Base-by-base conservation (phyloP, 2,329 filamentous ascomycete species). In the Cylindrodendrum hubeiense region DNA sequence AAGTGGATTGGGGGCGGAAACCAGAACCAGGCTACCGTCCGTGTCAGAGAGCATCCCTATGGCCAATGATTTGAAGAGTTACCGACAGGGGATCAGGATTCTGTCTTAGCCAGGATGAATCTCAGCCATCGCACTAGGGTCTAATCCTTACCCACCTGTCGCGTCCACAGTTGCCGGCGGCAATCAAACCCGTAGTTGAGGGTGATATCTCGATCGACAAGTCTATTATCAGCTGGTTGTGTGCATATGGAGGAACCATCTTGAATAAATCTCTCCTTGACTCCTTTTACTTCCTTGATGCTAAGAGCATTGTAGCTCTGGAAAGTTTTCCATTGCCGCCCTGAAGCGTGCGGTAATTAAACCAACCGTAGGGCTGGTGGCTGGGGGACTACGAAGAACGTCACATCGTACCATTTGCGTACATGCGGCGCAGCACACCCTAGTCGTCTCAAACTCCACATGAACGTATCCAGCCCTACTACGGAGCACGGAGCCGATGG, bases 1-100 rank as follows among this genome's bases (percentile, higher is more conserved):
- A 39, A 47, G 30, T 43, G 43, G 51, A 10, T 61, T 61, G 58
- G 58, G 58, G 58, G 50, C 58, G 34, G 34, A 43, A 24, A 28
- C 22, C 30, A 9, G 12, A 52, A 10, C 58, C 41, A 37, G 33
- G 43, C 26, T 30, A n/a, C 21, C 19, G 28, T 26, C 10, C 33
- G 33, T 43, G 15, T 44, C 4, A 17, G 17, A 5, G 17, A 9
- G 10, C 13, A 47, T 24, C 43, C 22, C 13, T 47, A 13, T 15
- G 26, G 13, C 43, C 22, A n/a, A n/a, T n/a, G n/a, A n/a, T n/a
- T n/a, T n/a, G n/a, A n/a, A n/a, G n/a, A n/a, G n/a, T n/a, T n/a
- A n/a, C n/a, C n/a, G n/a, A n/a, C n/a, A n/a, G n/a, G n/a, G n/a
- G n/a, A n/a, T n/a, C n/a, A n/a, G n/a, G n/a, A n/a, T n/a, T n/a